These are phyloP conservation scores for Leccinum fuscescens DNA, from an alignment of 1,284 basidiomycete species.

Conservation along the genomic window DNA sequence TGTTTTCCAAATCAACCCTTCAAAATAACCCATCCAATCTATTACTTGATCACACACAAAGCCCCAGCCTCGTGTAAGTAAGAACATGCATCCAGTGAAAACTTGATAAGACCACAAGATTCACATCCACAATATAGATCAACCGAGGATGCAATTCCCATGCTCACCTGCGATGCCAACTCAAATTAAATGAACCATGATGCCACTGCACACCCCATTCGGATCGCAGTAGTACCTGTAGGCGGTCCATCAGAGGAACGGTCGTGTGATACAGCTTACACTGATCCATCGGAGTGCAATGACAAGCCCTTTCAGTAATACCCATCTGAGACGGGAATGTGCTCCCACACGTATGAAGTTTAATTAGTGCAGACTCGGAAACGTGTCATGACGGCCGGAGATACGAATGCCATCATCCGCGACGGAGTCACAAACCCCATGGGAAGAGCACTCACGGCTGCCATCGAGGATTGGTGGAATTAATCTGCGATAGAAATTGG, in stretches of 20 bases:
- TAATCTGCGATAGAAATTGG: neutral
- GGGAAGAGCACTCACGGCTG: neutral
- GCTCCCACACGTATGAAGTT: neutral
- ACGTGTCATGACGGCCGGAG: neutral
- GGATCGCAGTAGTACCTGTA: too few relatives aligned
- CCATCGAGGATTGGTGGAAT: neutral
- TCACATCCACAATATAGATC: neutral
- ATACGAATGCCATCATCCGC: neutral
- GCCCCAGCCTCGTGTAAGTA: too few relatives aligned
- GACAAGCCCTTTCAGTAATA: neutral
- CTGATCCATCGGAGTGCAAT: neutral
- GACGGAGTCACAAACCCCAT: neutral
- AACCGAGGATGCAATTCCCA: neutral
- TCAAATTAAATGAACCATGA: neutral
- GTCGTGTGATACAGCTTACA: neutral
- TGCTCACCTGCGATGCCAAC: neutral
- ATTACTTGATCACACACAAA: too few relatives aligned
- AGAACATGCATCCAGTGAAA: neutral
- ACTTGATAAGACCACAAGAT: neutral
- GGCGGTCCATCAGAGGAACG: neutral
- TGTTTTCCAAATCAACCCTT: too few relatives aligned
- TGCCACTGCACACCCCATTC: neutral
- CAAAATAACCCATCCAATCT: too few relatives aligned
- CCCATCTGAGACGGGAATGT: neutral
- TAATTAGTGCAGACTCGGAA: neutral